Percentiles rank a stretch among this genome's conserved stretches.
These are phyloP conservation scores for Annulohypoxylon maeteangense DNA, from an alignment of 495 filamentous ascomycete genomes.

Conservation along the genomic window DNA sequence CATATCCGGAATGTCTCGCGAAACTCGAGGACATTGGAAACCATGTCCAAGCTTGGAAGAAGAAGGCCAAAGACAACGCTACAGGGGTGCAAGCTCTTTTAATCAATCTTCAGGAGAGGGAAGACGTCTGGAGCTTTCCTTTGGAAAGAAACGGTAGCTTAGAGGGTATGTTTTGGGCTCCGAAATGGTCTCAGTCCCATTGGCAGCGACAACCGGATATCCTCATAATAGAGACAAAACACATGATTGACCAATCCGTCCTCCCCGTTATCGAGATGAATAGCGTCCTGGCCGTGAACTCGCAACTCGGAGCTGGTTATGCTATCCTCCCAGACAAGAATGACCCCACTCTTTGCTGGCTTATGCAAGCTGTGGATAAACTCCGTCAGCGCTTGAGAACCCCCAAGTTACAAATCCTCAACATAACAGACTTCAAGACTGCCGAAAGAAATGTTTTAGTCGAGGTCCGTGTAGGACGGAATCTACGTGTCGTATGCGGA, in stretches of 20 bases:
- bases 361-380: constrained; percentile 44
- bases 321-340: constrained; percentile 47
- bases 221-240: constrained; percentile 46
- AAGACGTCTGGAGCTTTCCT: constrained; percentile 46
- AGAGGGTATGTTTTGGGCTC: constrained; percentile 48
- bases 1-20: constrained; percentile 37
- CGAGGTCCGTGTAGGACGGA: constrained; percentile 39
- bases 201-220: constrained; percentile 48
- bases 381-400: constrained; percentile 43
- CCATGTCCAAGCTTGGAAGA: constrained; percentile 45
- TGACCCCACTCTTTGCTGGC: constrained; percentile 44
- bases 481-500: constrained; percentile 27
- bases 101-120: constrained; percentile 45
- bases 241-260: constrained; percentile 46
- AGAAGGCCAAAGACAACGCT: constrained; percentile 46
- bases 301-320: constrained; percentile 45
- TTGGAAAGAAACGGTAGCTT: constrained; percentile 38
- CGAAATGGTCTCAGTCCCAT: constrained; percentile 44
- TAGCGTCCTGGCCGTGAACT: constrained; percentile 40
- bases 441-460: constrained; percentile 45
- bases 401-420: constrained; percentile 42
- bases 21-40: constrained; percentile 47
- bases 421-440: constrained; percentile 47
- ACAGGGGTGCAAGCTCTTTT: constrained; percentile 47
- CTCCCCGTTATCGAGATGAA: constrained; percentile 48